Percentiles rank a stretch among this genome's conserved stretches.
phyloP scores from a whole-genome alignment of 2,329 filamentous ascomycete genomes.

The Fusarium praegraminearum region DNA sequence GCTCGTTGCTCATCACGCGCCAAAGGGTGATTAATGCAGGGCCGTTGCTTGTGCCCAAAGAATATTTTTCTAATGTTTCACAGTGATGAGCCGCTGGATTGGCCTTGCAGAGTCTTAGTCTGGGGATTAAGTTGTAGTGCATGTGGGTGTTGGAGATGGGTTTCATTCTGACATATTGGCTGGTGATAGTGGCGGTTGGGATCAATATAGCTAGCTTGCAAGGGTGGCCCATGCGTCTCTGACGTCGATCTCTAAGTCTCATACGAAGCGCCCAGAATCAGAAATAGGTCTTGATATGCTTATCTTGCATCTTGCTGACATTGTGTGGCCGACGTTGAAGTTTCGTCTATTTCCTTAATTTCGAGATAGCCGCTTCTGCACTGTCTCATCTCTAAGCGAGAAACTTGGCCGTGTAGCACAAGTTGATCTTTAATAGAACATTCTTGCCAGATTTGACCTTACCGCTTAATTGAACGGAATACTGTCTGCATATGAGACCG shows the following conservation, averaged over 20 bases:
- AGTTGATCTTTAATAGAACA: conserved; percentile 1
- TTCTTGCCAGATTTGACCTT: background rate
- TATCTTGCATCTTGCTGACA: conserved; percentile 19
- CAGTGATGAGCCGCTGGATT: conserved; percentile 40
- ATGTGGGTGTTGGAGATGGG: conserved; percentile 33
- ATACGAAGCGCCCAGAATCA: conserved; percentile 39
- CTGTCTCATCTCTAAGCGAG: conserved; percentile 1
- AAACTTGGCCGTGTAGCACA: conserved; percentile 9
- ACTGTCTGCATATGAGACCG: background rate
- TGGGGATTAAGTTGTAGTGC: conserved; percentile 30
- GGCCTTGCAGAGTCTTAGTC: conserved; percentile 27
- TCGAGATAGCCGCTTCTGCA: conserved; percentile 4
- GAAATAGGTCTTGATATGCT: conserved; percentile 28
- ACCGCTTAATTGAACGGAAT: background rate
- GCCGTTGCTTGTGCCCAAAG: conserved; percentile 27
- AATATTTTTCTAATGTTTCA: conserved; percentile 26
- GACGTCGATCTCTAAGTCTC: conserved; percentile 6
- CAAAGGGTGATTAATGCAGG: conserved; percentile 44
- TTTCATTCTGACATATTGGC: conserved; percentile 37
- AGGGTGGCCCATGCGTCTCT: conserved; percentile 32
- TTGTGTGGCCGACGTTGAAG: conserved; percentile 14
- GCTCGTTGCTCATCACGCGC: conserved; percentile 44
- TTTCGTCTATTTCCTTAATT: conserved; percentile 3
- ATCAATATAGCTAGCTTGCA: conserved; percentile 6
- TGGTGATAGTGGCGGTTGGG: conserved; percentile 17